Conservation (phyloP, 176 grass and related monocot species). For the Olyra latifolia region DNA sequence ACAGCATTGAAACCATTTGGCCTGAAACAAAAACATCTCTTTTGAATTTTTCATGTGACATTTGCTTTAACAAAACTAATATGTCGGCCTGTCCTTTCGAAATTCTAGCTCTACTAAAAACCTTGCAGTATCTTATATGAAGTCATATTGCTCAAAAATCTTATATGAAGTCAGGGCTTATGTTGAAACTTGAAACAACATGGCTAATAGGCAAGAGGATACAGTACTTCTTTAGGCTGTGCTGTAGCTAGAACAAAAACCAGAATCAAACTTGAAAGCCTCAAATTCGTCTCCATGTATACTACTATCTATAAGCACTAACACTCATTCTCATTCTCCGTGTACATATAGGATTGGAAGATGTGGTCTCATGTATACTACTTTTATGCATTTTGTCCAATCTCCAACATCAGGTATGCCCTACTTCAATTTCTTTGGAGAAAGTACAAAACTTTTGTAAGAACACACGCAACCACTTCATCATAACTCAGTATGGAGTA, state of each 20-base stretch:
- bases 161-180: too few species aligned
- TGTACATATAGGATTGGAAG: background rate
- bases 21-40: slow-evolving; percentile 29
- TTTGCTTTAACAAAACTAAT: background rate
- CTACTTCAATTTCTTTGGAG: background rate
- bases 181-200: background rate
- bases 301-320: background rate
- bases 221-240: background rate
- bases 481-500: background rate
- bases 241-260: background rate
- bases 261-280: background rate
- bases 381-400: background rate
- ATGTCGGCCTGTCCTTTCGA: background rate
- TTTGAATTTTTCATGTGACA: background rate
- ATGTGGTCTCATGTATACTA: background rate
- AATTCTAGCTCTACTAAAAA: background rate
- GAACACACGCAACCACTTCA: background rate
- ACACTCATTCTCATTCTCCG: background rate
- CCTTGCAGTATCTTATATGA: background rate
- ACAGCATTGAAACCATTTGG: slow-evolving; percentile 32
- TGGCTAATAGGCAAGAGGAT: background rate
- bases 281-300: background rate
- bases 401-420: background rate
- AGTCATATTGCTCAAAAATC: background rate
- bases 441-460: background rate